A percentile compares a stretch with the other conserved stretches of the same genome.
phyloP scores from a whole-genome alignment of 2,329 filamentous ascomycete genomes.

The Ascochyta fabae region DNA sequence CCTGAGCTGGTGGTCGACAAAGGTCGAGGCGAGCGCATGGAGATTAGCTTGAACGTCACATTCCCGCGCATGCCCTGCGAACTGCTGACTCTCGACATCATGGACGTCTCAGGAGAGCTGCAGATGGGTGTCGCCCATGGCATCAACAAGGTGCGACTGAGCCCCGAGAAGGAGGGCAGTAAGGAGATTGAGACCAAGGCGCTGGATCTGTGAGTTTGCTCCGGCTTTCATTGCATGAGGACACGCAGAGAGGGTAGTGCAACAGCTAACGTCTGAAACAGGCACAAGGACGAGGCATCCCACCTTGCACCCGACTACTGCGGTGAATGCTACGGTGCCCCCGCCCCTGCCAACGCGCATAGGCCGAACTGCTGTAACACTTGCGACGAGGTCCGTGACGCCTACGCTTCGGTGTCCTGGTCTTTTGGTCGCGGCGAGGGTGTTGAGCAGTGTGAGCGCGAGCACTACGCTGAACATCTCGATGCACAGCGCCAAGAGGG shows the following conservation, averaged over 20 bases:
- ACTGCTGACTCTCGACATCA: slow-evolving; percentile 93
- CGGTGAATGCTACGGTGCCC: slow-evolving; percentile 88
- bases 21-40: slow-evolving; percentile 97
- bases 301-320: slow-evolving; percentile 94
- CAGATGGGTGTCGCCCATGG: slow-evolving; percentile 94
- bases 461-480: slow-evolving; percentile 90
- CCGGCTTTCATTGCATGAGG: neutral
- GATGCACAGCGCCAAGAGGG: slow-evolving; percentile 89
- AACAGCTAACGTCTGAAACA: slow-evolving; percentile 41
- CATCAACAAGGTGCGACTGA: slow-evolving; percentile 86
- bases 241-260: neutral
- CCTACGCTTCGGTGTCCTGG: slow-evolving; percentile 89
- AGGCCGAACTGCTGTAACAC: slow-evolving; percentile 97
- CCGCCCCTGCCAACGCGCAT: slow-evolving; percentile 69
- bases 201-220: slow-evolving; percentile 46
- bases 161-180: slow-evolving; percentile 75
- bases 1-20: slow-evolving; percentile 97
- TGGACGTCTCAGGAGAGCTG: slow-evolving; percentile 98
- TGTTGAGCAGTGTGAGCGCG: slow-evolving; percentile 93
- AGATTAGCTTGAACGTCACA: slow-evolving; percentile 96
- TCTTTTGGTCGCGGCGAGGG: slow-evolving; percentile 90
- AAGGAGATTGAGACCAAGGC: slow-evolving; percentile 50
- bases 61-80: slow-evolving; percentile 95
- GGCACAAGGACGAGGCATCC: slow-evolving; percentile 69
- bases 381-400: slow-evolving; percentile 94